A percentile compares a stretch with the other conserved stretches of the same genome.
Conservation (phyloP, 371 early-diverging fungal species). For the Chytridium lagenaria region DNA sequence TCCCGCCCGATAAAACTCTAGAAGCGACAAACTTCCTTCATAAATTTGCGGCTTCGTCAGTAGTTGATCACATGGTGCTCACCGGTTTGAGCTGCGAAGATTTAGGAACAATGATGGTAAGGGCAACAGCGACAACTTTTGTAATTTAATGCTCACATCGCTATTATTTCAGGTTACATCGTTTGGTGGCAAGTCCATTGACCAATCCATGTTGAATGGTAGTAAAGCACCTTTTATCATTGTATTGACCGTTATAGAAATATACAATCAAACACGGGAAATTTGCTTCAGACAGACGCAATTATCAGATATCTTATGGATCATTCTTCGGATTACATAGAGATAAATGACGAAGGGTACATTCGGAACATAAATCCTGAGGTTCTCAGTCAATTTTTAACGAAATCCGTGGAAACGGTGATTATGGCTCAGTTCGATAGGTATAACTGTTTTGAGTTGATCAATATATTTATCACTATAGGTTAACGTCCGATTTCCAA, state of each 20-base stretch:
- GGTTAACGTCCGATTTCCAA: not conserved
- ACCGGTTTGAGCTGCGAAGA: not conserved
- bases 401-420: not conserved
- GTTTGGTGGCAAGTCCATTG: not conserved
- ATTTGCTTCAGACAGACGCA: not conserved
- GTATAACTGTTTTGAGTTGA: not conserved
- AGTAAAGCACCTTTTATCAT: not conserved
- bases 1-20: not conserved
- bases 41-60: not conserved
- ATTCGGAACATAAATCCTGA: not conserved
- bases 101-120: not conserved
- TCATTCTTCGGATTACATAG: not conserved
- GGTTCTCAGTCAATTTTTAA: not conserved
- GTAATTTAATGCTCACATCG: not conserved
- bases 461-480: not conserved
- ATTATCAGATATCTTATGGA: not conserved
- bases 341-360: not conserved
- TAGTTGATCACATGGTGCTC: not conserved
- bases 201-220: not conserved
- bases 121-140: not conserved
- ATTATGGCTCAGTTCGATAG: not conserved
- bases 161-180: not conserved
- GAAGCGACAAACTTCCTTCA: not conserved
- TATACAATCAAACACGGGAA: not conserved
- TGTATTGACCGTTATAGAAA: not conserved